Base-by-base conservation (phyloP, 1,284 basidiomycete species). In the Ceratobasidium sp. region DNA sequence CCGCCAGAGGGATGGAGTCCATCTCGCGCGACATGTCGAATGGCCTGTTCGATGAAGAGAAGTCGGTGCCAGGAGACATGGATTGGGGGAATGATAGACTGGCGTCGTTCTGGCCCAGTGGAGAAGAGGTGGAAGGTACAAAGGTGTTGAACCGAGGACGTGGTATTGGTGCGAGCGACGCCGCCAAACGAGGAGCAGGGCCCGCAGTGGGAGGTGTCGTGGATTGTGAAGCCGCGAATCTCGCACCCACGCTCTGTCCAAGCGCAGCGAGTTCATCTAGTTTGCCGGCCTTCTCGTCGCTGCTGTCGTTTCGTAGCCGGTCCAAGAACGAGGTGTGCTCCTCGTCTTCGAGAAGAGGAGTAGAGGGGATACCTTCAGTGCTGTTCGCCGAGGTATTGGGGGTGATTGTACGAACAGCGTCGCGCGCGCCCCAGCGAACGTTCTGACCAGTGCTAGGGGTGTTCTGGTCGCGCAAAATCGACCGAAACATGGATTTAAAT, bases 361-460 rank as follows among this genome's bases (percentile, higher is more conserved):
- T 49, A n/a, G 28, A 18, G 9, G 55, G 54, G 1, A 59, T 28
- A 0, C 55, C 58, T 52, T 75, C 73, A 3, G 55, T 46, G 11
- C 69, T 67, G 18, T 23, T 46, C 6, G 82, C 79, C n/a, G 89
- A 89, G 26, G 84, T 81, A 54, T 91, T 87, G 11, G 89, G 88
- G 64, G 85, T 90, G 76, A 89, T 86, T 21, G 87, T 82, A 75
- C 85, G 87, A 80, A 86, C 88, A 11, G 87, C 87, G 73, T 91
- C 87, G 28, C 87, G 84, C n/a, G 88, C 86, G 79, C 90, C 90
- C 81, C 91, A 91, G 8, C 89, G 88, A 26, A 91, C 90, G 76
- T 87, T 91, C 78, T 89, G 88, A 8, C 89, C 89, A 4, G 89
- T 89, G 2, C 87, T 88, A n/a, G 90, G 90, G 0, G 90, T 90